These are phyloP conservation scores for Macrophomina tecta DNA, from an alignment of 2,329 filamentous ascomycete genomes.

Conservation along the genomic window DNA sequence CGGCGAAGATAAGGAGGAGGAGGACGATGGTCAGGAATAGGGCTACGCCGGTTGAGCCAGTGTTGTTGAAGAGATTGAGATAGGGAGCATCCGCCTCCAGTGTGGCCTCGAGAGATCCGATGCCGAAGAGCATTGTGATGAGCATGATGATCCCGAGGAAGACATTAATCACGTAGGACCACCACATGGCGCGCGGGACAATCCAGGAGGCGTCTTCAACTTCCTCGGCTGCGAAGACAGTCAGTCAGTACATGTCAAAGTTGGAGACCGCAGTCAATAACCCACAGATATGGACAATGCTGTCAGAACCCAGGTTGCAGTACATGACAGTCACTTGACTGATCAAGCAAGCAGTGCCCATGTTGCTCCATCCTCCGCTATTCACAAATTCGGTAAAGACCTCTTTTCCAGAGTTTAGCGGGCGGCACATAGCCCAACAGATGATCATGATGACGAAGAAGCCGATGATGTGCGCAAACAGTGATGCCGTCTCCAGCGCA, in stretches of 20 bases:
- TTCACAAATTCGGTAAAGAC: conserved; percentile 31
- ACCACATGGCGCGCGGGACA: conserved; percentile 31
- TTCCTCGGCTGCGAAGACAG: conserved; percentile 26
- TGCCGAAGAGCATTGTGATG: conserved; percentile 33
- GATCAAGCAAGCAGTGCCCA: conserved; percentile 32
- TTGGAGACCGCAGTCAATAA: background rate
- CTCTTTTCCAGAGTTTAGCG: conserved; percentile 24
- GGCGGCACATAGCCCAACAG: conserved; percentile 34
- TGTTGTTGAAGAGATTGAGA: conserved; percentile 30
- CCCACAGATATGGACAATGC: conserved; percentile 30
- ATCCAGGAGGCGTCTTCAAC: conserved; percentile 29
- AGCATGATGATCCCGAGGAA: conserved; percentile 30
- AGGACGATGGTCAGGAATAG: conserved; percentile 30
- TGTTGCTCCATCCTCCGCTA: conserved; percentile 32
- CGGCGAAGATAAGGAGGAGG: conserved; percentile 29
- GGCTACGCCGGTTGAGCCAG: conserved; percentile 25
- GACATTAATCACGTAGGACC: conserved; percentile 31
- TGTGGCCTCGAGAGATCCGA: conserved; percentile 31
- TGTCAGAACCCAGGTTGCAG: conserved; percentile 31
- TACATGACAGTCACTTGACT: conserved; percentile 33
- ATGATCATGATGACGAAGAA: conserved; percentile 34
- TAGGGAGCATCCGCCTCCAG: conserved; percentile 29
- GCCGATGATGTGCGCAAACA: conserved; percentile 34
- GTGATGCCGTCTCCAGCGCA: conserved; percentile 32
- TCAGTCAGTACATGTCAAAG: too few species aligned